A percentile compares a stretch with the other conserved stretches of the same genome.
These are phyloP conservation scores for Fomitopsis palustris DNA, from an alignment of 1,284 basidiomycete species.

Conservation along the genomic window DNA sequence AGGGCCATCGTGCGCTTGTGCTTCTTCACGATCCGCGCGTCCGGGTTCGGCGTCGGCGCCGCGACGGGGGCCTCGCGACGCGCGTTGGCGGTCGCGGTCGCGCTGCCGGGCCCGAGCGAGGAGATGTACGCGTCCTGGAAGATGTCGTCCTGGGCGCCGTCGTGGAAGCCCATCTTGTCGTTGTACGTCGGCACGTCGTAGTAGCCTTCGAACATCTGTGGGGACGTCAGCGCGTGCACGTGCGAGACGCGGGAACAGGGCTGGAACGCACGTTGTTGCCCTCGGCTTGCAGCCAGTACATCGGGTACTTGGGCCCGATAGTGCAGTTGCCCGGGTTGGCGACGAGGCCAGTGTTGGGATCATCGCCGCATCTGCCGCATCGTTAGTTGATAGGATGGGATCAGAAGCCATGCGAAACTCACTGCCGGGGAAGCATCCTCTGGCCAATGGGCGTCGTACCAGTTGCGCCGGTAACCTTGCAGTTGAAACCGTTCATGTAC, in stretches of 20 bases:
- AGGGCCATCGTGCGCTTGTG: constrained; percentile 6
- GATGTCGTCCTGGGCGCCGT: constrained; percentile 64
- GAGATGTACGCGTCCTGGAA: constrained; percentile 39
- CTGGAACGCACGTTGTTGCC: constrained; percentile 46
- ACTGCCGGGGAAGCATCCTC: constrained; percentile 50
- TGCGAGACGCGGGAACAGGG: background rate
- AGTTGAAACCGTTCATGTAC: constrained; percentile 77
- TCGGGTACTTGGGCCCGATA: constrained; percentile 58
- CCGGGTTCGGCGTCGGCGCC: background rate
- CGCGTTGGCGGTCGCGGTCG: constrained; percentile 7
- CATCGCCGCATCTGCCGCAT: constrained; percentile 57
- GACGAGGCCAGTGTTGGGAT: constrained; percentile 37
- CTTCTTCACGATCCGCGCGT: background rate
- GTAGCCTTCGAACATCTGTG: constrained; percentile 51
- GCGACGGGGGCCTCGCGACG: constrained; percentile 3
- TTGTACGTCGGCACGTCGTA: constrained; percentile 55
- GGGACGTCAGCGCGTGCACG: background rate
- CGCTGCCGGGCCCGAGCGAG: constrained; percentile 3
- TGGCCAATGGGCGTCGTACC: constrained; percentile 50
- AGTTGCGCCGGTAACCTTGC: constrained; percentile 55
- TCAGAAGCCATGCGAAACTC: constrained; percentile 13
- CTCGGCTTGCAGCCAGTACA: constrained; percentile 65
- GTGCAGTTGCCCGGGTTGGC: constrained; percentile 62
- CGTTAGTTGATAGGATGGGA: constrained; percentile 15
- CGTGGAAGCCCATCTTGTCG: constrained; percentile 52